Evolutionary conservation across 192 early-diverging fungal genomes (phyloP).

Genomic region (Coemansia sp.): DNA sequence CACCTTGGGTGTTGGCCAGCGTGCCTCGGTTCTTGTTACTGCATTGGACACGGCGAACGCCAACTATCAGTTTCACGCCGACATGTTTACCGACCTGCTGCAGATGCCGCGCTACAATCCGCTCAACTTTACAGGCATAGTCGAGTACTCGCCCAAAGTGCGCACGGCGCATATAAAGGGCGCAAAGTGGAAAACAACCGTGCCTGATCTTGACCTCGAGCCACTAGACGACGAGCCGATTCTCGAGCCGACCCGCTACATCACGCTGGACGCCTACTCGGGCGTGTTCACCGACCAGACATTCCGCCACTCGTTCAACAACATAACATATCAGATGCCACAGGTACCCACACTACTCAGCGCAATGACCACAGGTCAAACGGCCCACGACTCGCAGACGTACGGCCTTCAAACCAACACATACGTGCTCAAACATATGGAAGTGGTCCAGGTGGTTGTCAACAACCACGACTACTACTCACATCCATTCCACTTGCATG

Average conservation of each 20-base stretch:
- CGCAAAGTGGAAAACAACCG: slow-evolving; percentile 26
- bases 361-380: slow-evolving; percentile 56
- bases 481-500: slow-evolving; percentile 85
- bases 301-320: slow-evolving; percentile 81
- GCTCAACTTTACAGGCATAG: slow-evolving; percentile 58
- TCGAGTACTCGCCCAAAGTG: slow-evolving; percentile 51
- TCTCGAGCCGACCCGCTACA: slow-evolving; percentile 40
- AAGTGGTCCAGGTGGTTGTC: slow-evolving; percentile 65
- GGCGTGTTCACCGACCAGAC: slow-evolving; percentile 67
- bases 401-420: slow-evolving; percentile 65
- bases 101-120: slow-evolving; percentile 54
- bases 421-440: slow-evolving; percentile 60
- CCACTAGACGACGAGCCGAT: slow-evolving; percentile 49
- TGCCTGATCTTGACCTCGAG: slow-evolving; percentile 58
- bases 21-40: slow-evolving; percentile 73
- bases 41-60: slow-evolving; percentile 54
- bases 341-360: slow-evolving; percentile 63
- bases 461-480: slow-evolving; percentile 72
- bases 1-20: slow-evolving; percentile 65
- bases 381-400: slow-evolving; percentile 47
- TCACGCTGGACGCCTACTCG: slow-evolving; percentile 54
- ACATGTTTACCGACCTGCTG: slow-evolving; percentile 71
- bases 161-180: slow-evolving; percentile 9
- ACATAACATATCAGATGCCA: slow-evolving; percentile 61
- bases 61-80: slow-evolving; percentile 72